Percentiles rank a stretch among this genome's conserved stretches.
phyloP scores from a whole-genome alignment of 495 filamentous ascomycete genomes.

The Penicillium lagena region DNA sequence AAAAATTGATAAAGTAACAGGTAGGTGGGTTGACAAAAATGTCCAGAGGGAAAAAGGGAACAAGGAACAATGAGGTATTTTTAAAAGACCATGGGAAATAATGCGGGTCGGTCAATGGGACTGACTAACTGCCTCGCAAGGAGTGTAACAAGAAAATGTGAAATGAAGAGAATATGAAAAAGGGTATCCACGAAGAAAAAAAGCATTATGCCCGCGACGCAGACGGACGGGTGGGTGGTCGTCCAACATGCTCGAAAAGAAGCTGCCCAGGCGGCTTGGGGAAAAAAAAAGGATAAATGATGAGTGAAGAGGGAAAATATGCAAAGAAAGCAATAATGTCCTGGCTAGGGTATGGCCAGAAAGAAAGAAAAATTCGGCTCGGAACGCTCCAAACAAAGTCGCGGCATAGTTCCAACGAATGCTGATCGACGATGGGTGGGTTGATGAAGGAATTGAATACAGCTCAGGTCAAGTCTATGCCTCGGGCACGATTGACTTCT shows the following conservation, averaged over 20 bases:
- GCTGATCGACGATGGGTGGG: constrained; percentile 9
- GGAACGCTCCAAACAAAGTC: constrained; percentile 13
- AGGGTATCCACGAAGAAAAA: constrained; percentile 24
- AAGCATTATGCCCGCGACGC: constrained; percentile 19
- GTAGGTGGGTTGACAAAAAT: constrained; percentile 1
- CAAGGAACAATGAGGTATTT: neutral
- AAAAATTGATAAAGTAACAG: constrained; percentile 1
- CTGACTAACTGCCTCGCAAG: constrained; percentile 5
- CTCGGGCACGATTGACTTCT: constrained; percentile 42
- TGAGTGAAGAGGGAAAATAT: constrained; percentile 7
- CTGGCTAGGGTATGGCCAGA: neutral
- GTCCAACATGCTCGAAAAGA: constrained; percentile 12
- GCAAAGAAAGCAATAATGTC: constrained; percentile 2
- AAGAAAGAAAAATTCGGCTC: constrained; percentile 4
- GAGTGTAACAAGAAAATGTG: constrained; percentile 10
- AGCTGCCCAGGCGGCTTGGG: constrained; percentile 24
- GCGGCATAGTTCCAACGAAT: neutral
- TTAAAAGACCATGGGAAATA: neutral
- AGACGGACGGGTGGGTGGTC: constrained; percentile 1
- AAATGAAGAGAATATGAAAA: constrained; percentile 3
- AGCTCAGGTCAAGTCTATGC: constrained; percentile 9
- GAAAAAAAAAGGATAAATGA: constrained; percentile 5
- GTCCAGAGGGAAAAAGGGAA: constrained; percentile 9
- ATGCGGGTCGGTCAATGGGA: constrained; percentile 1
- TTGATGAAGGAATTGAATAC: too few relatives aligned